These are phyloP conservation scores for Mycena rebaudengoi DNA, from an alignment of 768 basidiomycete species.

Conservation along the genomic window DNA sequence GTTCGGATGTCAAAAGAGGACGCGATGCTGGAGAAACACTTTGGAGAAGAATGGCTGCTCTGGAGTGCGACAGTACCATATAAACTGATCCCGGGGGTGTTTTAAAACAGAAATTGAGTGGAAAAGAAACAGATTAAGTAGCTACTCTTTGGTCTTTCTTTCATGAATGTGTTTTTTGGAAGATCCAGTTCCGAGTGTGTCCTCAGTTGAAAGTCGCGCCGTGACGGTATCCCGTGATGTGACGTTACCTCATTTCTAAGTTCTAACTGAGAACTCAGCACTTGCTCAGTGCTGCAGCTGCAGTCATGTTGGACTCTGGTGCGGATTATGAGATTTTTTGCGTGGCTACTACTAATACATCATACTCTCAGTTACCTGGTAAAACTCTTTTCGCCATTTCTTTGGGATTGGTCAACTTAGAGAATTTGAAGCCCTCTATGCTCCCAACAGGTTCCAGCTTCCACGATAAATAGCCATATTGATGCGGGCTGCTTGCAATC, in stretches of 20 bases:
- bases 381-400: neutral
- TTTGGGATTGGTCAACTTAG: neutral
- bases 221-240: neutral
- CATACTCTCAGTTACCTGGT: constrained; percentile 13
- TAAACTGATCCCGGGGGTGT: constrained; percentile 57
- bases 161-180: too few relatives aligned
- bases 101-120: constrained; percentile 32
- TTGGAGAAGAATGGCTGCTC: constrained; percentile 51
- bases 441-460: constrained; percentile 47
- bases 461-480: constrained; percentile 59
- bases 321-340: neutral
- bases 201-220: too few relatives aligned
- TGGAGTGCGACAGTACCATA: constrained; percentile 58
- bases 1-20: constrained; percentile 57
- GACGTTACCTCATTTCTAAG: too few relatives aligned
- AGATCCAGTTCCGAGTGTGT: too few relatives aligned
- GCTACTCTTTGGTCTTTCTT: too few relatives aligned
- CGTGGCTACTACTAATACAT: neutral
- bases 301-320: constrained; percentile 3
- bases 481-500: constrained; percentile 51
- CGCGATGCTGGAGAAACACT: constrained; percentile 45
- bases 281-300: neutral
- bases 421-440: constrained; percentile 56
- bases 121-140: neutral
- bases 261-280: too few relatives aligned